Evolutionary conservation across 306 rosid genomes (phyloP).

Genomic region (Medicago truncatula): DNA sequence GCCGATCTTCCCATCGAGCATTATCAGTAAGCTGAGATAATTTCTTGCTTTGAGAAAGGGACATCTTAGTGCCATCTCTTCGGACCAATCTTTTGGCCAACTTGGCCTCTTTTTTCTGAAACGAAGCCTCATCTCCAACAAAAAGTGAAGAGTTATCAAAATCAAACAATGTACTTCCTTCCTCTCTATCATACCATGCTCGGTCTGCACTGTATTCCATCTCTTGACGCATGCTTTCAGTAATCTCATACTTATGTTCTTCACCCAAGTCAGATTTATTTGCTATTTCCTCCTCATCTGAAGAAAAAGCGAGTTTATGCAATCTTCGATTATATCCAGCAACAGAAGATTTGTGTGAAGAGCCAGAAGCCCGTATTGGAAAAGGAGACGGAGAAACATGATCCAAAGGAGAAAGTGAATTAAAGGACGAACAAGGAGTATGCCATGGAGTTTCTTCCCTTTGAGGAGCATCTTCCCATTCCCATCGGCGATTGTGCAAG

Average conservation of each 20-base stretch:
- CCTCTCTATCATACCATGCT: conserved; percentile 99
- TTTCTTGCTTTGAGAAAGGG: conserved; percentile 92
- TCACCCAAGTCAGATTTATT: conserved; percentile 56
- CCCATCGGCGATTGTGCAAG: conserved; percentile 96
- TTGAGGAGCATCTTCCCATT: conserved; percentile 93
- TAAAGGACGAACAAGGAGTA: conserved; percentile 66
- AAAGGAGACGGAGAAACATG: conserved; percentile 86
- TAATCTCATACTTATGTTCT: conserved; percentile 73
- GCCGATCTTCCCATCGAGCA: conserved; percentile 99
- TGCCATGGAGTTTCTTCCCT: conserved; percentile 83
- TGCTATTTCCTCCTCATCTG: conserved; percentile 66
- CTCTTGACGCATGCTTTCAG: conserved; percentile 90
- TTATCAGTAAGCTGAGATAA: conserved; percentile 96
- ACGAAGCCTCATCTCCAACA: conserved; percentile 86
- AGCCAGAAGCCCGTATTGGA: conserved; percentile 94
- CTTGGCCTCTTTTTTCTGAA: conserved; percentile 98
- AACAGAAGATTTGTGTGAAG: conserved; percentile 67
- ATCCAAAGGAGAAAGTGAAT: conserved; percentile 89
- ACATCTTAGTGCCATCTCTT: conserved; percentile 95
- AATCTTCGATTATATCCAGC: conserved; percentile 70
- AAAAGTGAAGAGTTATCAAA: conserved; percentile 75
- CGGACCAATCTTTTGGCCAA: conserved; percentile 91
- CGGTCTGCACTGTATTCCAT: conserved; percentile 94
- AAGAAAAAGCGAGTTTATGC: conserved; percentile 60
- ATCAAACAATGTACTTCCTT: conserved; percentile 84